Evolutionary conservation across 225 moss, liverwort and hornwort species (phyloP).

Genomic region (Thuidium tamariscinum): DNA sequence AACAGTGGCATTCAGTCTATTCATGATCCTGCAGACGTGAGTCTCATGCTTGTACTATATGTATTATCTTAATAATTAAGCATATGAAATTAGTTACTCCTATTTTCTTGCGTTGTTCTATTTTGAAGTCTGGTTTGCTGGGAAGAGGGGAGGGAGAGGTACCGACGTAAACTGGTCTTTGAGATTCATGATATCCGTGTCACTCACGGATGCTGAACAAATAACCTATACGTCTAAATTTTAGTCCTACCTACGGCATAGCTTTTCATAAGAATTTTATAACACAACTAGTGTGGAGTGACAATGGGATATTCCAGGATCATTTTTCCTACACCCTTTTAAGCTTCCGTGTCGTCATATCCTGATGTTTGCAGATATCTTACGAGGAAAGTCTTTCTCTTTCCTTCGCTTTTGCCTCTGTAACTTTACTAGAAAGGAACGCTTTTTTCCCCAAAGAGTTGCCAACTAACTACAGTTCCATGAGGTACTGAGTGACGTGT

Average conservation of each 20-base stretch:
- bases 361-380: background rate
- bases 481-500: background rate
- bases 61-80: constrained; percentile 72
- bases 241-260: background rate
- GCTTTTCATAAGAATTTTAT: background rate
- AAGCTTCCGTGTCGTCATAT: background rate
- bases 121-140: background rate
- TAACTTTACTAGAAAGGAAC: background rate
- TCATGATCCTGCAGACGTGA: constrained; percentile 30
- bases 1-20: constrained; percentile 13
- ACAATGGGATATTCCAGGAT: background rate
- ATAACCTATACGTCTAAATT: background rate
- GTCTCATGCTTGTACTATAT: constrained; percentile 67
- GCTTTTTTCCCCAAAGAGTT: background rate
- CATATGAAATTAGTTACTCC: constrained; percentile 30
- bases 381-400: background rate
- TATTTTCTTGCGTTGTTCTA: background rate
- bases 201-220: background rate
- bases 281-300: background rate
- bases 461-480: background rate
- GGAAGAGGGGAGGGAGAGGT: background rate
- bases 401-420: background rate
- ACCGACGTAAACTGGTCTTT: background rate
- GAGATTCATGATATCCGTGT: background rate
- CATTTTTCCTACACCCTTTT: background rate